Base-by-base conservation (phyloP, 2,329 filamentous ascomycete species). In the Ophiostoma himal-ulmi region DNA sequence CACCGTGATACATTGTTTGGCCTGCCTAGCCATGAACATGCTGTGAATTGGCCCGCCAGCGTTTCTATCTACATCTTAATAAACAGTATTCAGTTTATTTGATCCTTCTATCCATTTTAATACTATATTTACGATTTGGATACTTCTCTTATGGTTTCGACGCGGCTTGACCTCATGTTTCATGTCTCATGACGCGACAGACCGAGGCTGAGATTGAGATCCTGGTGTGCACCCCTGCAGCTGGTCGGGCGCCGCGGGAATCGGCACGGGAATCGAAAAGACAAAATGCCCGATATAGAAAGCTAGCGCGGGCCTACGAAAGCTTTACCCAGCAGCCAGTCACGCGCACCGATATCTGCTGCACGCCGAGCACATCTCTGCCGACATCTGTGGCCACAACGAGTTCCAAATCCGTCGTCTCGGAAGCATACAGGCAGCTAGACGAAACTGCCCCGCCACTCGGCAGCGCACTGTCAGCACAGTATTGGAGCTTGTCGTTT, bases 131-230 rank as follows among this genome's bases (percentile, higher is more conserved):
- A 11, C 11, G 1, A 34, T 34, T 7, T 34, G 3, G 13, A 30
- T 7, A 30, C 57, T 13, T 2, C 30, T 36, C 14, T n/a, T 13
- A 65, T 20, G 17, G 7, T 20, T 20, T 34, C 14, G 39, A 4
- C 30, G 5, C 34, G 20, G 64, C 36, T 37, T 66, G 10, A n/a
- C 64, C 37, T 37, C 10, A 67, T 41, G 44, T 48, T 20, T 22
- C 36, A 20, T 36, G 64, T 67, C 70, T 66, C 68, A 74, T 74
- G 73, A 68, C 64, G 68, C 57, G 5, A 65, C 62, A 65, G 52
- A 62, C 72, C n/a, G 78, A 82, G 71, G 79, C 82, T 68, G 85
- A 88, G 77, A 84, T 88, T 60, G 85, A 88, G 77, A 84, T 88
- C 64, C 79, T 88, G 64, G 81, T 87, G 68, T 86, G 88, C 75